A percentile compares a stretch with the other conserved stretches of the same genome.
Conservation (phyloP, 1,284 basidiomycete species). For the Polyporus tsugae region DNA sequence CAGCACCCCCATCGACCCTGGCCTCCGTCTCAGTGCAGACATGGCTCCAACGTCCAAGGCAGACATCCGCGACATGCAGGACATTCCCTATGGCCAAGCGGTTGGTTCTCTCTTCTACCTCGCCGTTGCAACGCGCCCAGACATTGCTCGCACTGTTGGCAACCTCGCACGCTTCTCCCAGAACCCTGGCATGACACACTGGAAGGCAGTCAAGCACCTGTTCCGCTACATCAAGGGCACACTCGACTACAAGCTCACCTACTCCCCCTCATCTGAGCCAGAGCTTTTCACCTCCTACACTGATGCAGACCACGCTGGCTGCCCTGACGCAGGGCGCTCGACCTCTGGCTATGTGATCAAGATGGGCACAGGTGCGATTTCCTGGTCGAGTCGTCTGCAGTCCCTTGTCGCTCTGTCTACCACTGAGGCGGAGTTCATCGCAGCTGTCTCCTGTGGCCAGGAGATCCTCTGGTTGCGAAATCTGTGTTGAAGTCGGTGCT, state of each 20-base stretch:
- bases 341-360: conserved; percentile 10
- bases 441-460: too few relatives aligned
- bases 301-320: conserved; percentile 11
- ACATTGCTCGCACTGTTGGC: conserved; percentile 18
- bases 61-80: conserved; percentile 2
- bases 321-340: conserved; percentile 10
- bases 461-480: too few relatives aligned
- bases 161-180: conserved; percentile 17
- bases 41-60: background rate
- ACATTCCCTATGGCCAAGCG: conserved; percentile 13
- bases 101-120: conserved; percentile 19
- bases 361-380: conserved; percentile 17
- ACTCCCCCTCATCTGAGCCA: background rate
- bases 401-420: conserved; percentile 10
- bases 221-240: conserved; percentile 35
- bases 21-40: background rate
- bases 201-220: conserved; percentile 31
- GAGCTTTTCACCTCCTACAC: background rate
- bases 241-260: conserved; percentile 4
- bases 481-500: conserved; percentile 1
- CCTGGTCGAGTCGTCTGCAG: conserved; percentile 21
- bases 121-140: conserved; percentile 20
- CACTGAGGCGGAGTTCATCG: conserved; percentile 11
- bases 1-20: background rate
- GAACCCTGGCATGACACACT: conserved; percentile 32